Conservation (phyloP, 352 stramenopile species). For the Plasmopara halstedii region DNA sequence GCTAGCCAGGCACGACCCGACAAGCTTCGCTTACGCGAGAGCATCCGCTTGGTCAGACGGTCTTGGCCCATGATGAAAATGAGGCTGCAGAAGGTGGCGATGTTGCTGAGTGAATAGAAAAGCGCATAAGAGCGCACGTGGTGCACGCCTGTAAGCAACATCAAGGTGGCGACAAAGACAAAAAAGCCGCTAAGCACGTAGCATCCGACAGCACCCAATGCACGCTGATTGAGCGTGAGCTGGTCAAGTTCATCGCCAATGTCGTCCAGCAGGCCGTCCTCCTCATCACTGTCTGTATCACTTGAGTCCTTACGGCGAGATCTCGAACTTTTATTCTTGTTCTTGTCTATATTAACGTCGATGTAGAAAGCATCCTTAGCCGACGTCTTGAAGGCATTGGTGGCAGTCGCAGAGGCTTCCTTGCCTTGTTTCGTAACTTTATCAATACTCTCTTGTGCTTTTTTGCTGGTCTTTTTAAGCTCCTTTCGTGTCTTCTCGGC, state of each 20-base stretch:
- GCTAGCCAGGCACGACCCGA: slow-evolving; percentile 33
- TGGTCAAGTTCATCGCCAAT: slow-evolving; percentile 30
- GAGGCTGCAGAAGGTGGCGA: slow-evolving; percentile 34
- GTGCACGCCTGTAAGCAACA: slow-evolving; percentile 30
- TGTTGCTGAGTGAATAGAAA: slow-evolving; percentile 38
- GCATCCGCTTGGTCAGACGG: slow-evolving; percentile 33
- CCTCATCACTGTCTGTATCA: slow-evolving; percentile 29
- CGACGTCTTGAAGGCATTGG: slow-evolving; percentile 12
- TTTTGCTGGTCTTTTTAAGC: slow-evolving; percentile 18
- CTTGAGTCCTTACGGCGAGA: slow-evolving; percentile 22
- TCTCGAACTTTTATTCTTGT: slow-evolving; percentile 26
- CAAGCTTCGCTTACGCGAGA: slow-evolving; percentile 26
- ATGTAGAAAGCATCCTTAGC: slow-evolving; percentile 28
- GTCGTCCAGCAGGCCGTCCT: slow-evolving; percentile 31
- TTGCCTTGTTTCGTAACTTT: slow-evolving; percentile 16
- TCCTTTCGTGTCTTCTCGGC: slow-evolving; percentile 21
- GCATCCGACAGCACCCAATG: slow-evolving; percentile 26
- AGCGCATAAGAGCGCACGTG: slow-evolving; percentile 36
- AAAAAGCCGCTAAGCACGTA: slow-evolving; percentile 31
- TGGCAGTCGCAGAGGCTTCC: slow-evolving; percentile 16
- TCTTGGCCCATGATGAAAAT: slow-evolving; percentile 38
- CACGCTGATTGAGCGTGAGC: slow-evolving; percentile 35
- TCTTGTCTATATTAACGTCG: slow-evolving; percentile 29
- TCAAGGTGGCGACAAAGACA: slow-evolving; percentile 26
- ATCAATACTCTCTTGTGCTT: slow-evolving; percentile 19